Evolutionary conservation across 495 filamentous ascomycete species (phyloP).

Genomic region (Hyphodiscus hymeniophilus): DNA sequence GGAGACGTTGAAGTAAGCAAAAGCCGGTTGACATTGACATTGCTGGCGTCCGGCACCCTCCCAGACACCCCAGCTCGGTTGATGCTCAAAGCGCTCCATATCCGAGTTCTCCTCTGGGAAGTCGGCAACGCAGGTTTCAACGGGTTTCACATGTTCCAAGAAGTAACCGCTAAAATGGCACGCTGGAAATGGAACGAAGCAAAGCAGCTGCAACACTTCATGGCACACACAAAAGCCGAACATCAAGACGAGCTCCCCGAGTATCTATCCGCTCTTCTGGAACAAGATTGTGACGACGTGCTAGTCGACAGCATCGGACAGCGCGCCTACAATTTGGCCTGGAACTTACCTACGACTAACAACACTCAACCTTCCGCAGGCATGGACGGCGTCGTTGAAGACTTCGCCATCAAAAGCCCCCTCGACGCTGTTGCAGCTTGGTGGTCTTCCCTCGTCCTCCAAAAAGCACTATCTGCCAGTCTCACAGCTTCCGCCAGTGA

Average conservation of each 20-base stretch:
- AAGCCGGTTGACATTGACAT: conserved; percentile 75
- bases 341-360: conserved; percentile 68
- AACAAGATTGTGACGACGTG: conserved; percentile 71
- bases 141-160: conserved; percentile 50
- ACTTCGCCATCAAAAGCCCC: conserved; percentile 76
- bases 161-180: conserved; percentile 59
- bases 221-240: conserved; percentile 44
- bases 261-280: conserved; percentile 64
- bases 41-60: conserved; percentile 82
- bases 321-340: conserved; percentile 83
- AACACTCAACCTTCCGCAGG: conserved; percentile 53
- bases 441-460: conserved; percentile 74
- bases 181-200: conserved; percentile 76
- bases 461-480: conserved; percentile 56
- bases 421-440: conserved; percentile 87
- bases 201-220: conserved; percentile 49
- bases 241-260: conserved; percentile 59
- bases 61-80: conserved; percentile 75
- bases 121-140: conserved; percentile 56
- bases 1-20: conserved; percentile 87
- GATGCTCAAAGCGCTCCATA: conserved; percentile 89
- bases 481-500: conserved; percentile 34
- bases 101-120: conserved; percentile 80
- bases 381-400: conserved; percentile 79
- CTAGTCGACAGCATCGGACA: conserved; percentile 71